phyloP scores from a whole-genome alignment of 352 stramenopile species.

The Phytophthora sp. region DNA sequence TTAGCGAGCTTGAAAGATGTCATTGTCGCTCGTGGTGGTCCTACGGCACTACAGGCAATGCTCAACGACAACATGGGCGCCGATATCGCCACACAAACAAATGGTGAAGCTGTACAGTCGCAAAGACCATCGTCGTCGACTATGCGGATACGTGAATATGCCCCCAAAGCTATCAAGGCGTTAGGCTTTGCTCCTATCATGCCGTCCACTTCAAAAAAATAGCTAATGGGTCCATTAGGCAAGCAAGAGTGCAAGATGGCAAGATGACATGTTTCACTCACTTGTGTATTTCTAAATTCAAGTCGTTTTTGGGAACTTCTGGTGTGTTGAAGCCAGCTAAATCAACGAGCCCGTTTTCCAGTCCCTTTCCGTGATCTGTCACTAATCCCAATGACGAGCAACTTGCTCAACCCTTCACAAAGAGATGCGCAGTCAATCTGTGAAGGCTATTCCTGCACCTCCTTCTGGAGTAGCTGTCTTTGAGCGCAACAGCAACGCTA shows the following conservation, averaged over 20 bases:
- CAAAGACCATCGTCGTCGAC: constrained; percentile 55
- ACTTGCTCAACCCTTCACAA: background rate
- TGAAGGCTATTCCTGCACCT: constrained; percentile 22
- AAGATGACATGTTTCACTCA: no score
- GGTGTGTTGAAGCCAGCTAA: no score
- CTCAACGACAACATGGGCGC: constrained; percentile 53
- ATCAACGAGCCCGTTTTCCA: no score
- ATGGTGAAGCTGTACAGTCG: background rate
- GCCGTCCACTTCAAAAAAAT: background rate
- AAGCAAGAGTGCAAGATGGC: no score
- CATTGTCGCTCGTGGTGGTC: constrained; percentile 58
- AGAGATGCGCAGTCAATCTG: background rate
- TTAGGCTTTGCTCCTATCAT: constrained; percentile 64
- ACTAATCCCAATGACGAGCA: background rate
- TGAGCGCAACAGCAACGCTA: constrained; percentile 21
- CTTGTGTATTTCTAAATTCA: no score
- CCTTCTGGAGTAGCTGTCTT: background rate
- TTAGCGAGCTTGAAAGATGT: constrained; percentile 56
- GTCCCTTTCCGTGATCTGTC: background rate
- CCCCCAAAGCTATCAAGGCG: constrained; percentile 74
- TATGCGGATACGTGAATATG: constrained; percentile 78
- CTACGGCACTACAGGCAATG: constrained; percentile 66
- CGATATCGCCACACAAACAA: background rate
- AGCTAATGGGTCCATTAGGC: no score
- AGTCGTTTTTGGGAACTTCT: no score